Base-by-base conservation (phyloP, 805 yeast species). In the Wilhelminamyces savonicus region DNA sequence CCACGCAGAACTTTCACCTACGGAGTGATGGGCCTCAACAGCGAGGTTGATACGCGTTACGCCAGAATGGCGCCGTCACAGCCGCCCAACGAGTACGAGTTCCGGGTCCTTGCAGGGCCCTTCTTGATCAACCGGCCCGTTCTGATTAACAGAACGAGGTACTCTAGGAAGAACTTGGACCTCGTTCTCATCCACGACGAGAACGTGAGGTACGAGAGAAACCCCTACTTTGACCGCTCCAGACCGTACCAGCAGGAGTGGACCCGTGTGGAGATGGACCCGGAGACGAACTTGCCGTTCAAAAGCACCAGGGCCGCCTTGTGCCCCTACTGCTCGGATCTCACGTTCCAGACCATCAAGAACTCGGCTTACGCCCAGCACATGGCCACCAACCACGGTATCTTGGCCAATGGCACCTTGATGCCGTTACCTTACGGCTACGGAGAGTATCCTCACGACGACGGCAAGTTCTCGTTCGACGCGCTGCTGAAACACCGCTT, bases 301-400 rank as follows among this genome's bases (percentile, higher is more conserved):
- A 41, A 43, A 17, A 40, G 36, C 18, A 51, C 65, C 2, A 44
- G 62, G 24, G 34, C 46, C 24, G 66, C 58, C 0, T 34, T 61
- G 14, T 61, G 67, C 41, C 54, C 63, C 3, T 61, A 47, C 31
- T 61, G 67, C 35, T 41, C 43, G n/a, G 52, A 48, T 1, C 12
- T 50, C 4, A 29, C 28, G 23, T 60, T 61, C 35, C 50, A 40
- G 32, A 51, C 51, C 28, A 43, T 55, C 28, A 58, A 59, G 33
- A 54, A 49, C 14, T 53, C 62, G 3, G 42, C 52, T 18, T 61
- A 59, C 31, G 50, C 59, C 1, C 62, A 56, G 29, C 67, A 61
- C 39, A 39, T 60, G 34, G 48, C 57, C 16, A 50, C 44, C 25
- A 40, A 41, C 16, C 66, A 61, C 35, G 67, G 66, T 1, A 43